Conservation (phyloP, 495 filamentous ascomycete genomes). For the Trichoderma virens region DNA sequence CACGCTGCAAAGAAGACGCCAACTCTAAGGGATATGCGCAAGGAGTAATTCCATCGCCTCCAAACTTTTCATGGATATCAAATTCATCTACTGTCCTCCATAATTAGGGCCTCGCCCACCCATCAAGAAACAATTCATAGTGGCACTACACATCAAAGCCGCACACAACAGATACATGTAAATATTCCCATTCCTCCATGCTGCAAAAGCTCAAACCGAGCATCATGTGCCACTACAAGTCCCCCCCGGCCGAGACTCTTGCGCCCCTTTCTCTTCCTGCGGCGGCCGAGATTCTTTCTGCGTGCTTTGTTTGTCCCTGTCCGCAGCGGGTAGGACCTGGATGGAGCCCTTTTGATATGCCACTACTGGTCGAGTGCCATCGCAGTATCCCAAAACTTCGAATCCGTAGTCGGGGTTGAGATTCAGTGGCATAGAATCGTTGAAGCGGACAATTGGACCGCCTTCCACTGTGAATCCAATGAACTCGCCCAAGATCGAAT, state of each 20-base stretch:
- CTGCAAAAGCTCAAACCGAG: too few species aligned
- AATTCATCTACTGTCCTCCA: too few species aligned
- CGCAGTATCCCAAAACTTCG: constrained; percentile 1
- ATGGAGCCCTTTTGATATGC: constrained; percentile 2
- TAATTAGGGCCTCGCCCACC: too few species aligned
- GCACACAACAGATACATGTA: too few species aligned
- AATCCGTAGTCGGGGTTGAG: background rate
- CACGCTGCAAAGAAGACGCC: too few species aligned
- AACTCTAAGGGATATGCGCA: too few species aligned
- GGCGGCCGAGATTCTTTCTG: background rate
- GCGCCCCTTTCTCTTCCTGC: background rate
- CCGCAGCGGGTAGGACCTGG: background rate
- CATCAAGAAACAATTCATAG: too few species aligned
- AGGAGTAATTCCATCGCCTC: too few species aligned
- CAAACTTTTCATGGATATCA: too few species aligned
- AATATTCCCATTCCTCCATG: too few species aligned
- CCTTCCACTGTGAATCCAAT: constrained; percentile 11
- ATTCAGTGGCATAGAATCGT: background rate
- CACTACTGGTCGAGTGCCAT: constrained; percentile 4
- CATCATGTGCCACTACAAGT: too few species aligned
- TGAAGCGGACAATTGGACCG: constrained; percentile 12
- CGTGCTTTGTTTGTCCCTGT: background rate
- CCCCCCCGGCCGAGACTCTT: background rate
- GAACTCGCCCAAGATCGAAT: constrained; percentile 1
- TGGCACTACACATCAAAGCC: too few species aligned